phyloP scores from a whole-genome alignment of 805 yeast genomes.

The Candida hispaniensis region DNA sequence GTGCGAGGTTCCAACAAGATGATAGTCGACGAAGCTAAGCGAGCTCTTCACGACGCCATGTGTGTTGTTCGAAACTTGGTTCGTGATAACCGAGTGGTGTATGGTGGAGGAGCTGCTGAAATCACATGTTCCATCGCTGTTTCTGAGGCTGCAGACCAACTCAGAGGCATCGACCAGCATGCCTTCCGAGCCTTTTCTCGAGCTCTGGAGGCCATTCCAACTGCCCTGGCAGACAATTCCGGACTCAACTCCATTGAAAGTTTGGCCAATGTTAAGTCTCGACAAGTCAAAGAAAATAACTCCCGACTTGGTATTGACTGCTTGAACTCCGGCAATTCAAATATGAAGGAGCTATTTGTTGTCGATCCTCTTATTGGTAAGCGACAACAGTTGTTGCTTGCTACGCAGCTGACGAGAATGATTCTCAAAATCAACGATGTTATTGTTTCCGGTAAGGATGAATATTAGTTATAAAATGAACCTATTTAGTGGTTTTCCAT shows the following conservation, averaged over 20 bases:
- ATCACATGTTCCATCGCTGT: constrained; percentile 87
- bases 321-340: constrained; percentile 74
- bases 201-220: constrained; percentile 86
- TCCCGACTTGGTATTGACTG: constrained; percentile 87
- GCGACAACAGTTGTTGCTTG: constrained; percentile 88
- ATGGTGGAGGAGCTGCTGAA: constrained; percentile 99
- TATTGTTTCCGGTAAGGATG: constrained; percentile 79
- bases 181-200: constrained; percentile 91
- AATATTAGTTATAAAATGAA: constrained; percentile 23
- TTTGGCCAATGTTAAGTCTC: constrained; percentile 69
- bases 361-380: constrained; percentile 96
- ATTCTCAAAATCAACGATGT: constrained; percentile 94
- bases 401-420: constrained; percentile 97
- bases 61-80: constrained; percentile 96
- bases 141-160: constrained; percentile 81
- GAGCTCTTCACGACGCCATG: constrained; percentile 92
- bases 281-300: constrained; percentile 63
- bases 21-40: constrained; percentile 94
- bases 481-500: background rate
- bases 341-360: constrained; percentile 89
- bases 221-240: constrained; percentile 93
- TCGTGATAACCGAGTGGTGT: constrained; percentile 86
- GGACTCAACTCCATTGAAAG: constrained; percentile 93
- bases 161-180: constrained; percentile 92
- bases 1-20: constrained; percentile 93